A percentile compares a stretch with the other conserved stretches of the same genome.
phyloP scores from a whole-genome alignment of 495 filamentous ascomycete species.

The Platismatia glauca region DNA sequence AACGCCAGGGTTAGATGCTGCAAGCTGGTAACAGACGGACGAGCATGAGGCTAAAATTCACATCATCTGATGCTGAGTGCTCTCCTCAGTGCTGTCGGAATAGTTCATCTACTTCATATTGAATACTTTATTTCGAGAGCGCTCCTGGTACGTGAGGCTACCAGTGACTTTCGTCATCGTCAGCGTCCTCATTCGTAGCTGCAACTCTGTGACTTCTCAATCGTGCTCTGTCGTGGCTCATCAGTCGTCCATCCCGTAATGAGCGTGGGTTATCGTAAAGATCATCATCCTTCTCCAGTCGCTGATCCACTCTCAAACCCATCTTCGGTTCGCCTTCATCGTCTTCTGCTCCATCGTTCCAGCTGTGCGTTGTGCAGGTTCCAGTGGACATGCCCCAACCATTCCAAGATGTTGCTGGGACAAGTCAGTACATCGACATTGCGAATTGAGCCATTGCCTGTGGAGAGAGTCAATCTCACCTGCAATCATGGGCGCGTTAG shows the following conservation, averaged over 20 bases:
- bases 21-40: neutral
- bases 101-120: neutral
- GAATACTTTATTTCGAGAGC: neutral
- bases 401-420: slow-evolving; percentile 68
- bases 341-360: slow-evolving; percentile 52
- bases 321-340: slow-evolving; percentile 61
- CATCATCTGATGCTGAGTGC: neutral
- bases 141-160: neutral
- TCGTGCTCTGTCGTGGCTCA: slow-evolving; percentile 14
- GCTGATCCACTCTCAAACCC: slow-evolving; percentile 46
- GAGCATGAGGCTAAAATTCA: neutral
- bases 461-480: slow-evolving; percentile 44
- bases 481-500: slow-evolving; percentile 77
- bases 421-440: neutral
- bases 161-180: slow-evolving; percentile 17
- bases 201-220: slow-evolving; percentile 22
- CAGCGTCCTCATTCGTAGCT: slow-evolving; percentile 20
- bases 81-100: neutral
- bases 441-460: neutral
- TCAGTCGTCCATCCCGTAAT: neutral
- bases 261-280: slow-evolving; percentile 21
- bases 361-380: slow-evolving; percentile 68
- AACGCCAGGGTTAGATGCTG: neutral
- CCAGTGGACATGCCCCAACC: slow-evolving; percentile 59
- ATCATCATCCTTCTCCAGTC: slow-evolving; percentile 32